Base-by-base conservation (phyloP, 441 rosid genomes). In the Pelargonium fulgidum region DNA sequence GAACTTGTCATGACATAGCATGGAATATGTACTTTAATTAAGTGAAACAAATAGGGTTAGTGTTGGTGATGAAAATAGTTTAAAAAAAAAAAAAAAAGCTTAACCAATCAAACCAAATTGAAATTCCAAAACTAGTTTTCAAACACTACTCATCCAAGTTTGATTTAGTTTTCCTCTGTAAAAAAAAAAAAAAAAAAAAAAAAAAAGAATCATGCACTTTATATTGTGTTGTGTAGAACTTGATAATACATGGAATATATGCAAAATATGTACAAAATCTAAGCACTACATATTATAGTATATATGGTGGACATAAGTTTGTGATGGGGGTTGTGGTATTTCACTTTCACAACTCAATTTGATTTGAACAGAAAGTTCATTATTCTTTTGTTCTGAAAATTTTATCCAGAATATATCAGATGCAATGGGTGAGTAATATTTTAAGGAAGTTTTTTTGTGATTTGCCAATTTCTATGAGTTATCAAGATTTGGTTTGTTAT, bases 401-500 rank as follows among this genome's bases (percentile, higher is more conserved):
- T 74, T 62, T 44, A 64, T 70, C 48, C 16, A 41, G 79, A 81
- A 82, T 72, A 72, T 56, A 72, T 72, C 73, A 26, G 56, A 70
- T 59, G 20, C 52, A 62, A 59, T 67, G 62, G 62, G 69, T 50
- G 74, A 68, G 50, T 67, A 65, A 29, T 71, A 73, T 71, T 68
- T 62, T 19, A 67, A 69, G 76, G 39, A 33, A 33, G 39, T 33
- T 33, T 33, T 33, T 33, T 11, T 47, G 52, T 73, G 63, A 67
- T 72, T 68, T 71, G 20, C 61, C 69, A 54, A 73, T 68, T 44
- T 64, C 42, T 47, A 52, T 66, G 48, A 73, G 67, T 70, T 68
- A 70, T 66, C 77, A 75, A 69, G 78, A 79, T 78, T 77, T 81
- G 77, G 68, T 58, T 47, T 77, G 72, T 71, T 76, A 76, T 73